phyloP scores from a whole-genome alignment of 768 basidiomycete species.

The Amanita phalloides region DNA sequence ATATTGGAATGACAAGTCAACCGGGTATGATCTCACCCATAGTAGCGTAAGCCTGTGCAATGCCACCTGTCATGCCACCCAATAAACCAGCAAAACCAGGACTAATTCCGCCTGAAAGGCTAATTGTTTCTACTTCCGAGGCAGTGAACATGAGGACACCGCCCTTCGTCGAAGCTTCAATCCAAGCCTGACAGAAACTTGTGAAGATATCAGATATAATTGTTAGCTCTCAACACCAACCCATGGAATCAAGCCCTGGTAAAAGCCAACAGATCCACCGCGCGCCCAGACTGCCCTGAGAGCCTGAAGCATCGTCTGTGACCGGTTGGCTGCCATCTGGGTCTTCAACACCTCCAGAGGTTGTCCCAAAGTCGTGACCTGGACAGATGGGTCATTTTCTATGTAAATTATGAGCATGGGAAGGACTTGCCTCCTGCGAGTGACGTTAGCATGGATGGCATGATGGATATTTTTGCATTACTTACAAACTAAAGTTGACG shows the following conservation, averaged over 20 bases:
- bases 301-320: slow-evolving; percentile 84
- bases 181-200: slow-evolving; percentile 70
- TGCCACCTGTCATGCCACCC: slow-evolving; percentile 96
- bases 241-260: slow-evolving; percentile 99
- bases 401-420: slow-evolving; percentile 1
- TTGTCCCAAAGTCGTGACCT: slow-evolving; percentile 98
- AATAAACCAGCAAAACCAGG: slow-evolving; percentile 80
- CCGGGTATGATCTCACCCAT: slow-evolving; percentile 70
- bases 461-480: background rate
- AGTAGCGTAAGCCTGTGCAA: slow-evolving; percentile 98
- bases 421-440: slow-evolving; percentile 58
- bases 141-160: slow-evolving; percentile 94
- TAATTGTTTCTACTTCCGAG: slow-evolving; percentile 80
- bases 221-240: slow-evolving; percentile 30
- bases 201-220: background rate
- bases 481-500: slow-evolving; percentile 4
- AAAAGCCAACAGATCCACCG: slow-evolving; percentile 85
- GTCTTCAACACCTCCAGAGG: slow-evolving; percentile 98
- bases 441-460: background rate
- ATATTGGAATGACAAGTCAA: background rate
- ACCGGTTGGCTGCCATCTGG: slow-evolving; percentile 97
- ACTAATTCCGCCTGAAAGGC: slow-evolving; percentile 55
- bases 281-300: slow-evolving; percentile 82
- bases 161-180: slow-evolving; percentile 98
- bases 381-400: slow-evolving; percentile 8